Base-by-base conservation (phyloP, 108 stramenopile genomes). In the Fragilariopsis cylindrus region DNA sequence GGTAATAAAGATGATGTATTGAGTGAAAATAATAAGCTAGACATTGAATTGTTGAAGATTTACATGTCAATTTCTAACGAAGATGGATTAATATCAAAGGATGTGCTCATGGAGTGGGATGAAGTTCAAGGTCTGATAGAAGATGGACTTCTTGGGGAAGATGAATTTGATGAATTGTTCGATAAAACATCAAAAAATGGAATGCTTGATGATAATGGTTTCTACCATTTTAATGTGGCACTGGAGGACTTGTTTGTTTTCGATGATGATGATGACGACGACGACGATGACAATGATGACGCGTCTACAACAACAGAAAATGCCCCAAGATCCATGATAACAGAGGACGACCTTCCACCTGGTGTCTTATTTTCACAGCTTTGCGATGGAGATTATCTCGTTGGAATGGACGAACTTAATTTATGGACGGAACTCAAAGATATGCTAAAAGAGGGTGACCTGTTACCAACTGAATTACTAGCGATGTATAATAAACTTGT, bases 201-300 rank as follows among this genome's bases (percentile, higher is more conserved):
- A 44, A 55, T 30, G 5, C 69, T 93, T 57, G 88, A 90, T 72
- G 66, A 84, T 41, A 73, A 80, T 13, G 87, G 88, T 21, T 95
- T 95, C 69, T 54, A 87, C 30, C 83, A 46, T 30, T 90, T 92
- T 75, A 95, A 95, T 85, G 60, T 48, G 7, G 86, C 76, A 16
- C 57, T 95, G 52, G 93, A 95, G 74, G 84, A 83, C 52, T 77
- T 95, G 67, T 95, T 94, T 63, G 86, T 85, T 45, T 84, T 91
- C 62, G 90, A 91, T 7, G 90, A 90, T 39, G 84, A 82, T 12
- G 86, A 86, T 1, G 71, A 40, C 4, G 84, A 86, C 9, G 82
- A 78, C 12, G 76, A 77, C 12, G 72, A 56, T 18, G 85, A 81
- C 39, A 19, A 57, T 7, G 57, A 57, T 3, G 58, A 60, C 0